A percentile compares a stretch with the other conserved stretches of the same genome.
Conservation (phyloP, 441 rosid genomes). For the Pelargonium citronellum region DNA sequence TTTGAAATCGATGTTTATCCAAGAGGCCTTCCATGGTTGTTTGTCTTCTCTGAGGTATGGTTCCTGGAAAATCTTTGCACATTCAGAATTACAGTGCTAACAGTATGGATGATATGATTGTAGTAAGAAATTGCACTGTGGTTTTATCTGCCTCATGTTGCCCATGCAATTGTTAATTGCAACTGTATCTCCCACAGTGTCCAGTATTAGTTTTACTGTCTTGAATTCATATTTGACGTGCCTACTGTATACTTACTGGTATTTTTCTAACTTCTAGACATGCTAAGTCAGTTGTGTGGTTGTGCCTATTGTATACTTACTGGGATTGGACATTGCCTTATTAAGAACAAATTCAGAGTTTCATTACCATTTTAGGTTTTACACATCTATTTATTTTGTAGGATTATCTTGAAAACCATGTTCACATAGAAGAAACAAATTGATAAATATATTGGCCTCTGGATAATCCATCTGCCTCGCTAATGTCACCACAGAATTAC, state of each 20-base stretch:
- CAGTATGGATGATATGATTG: neutral
- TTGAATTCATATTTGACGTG: neutral
- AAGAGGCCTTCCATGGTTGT: neutral
- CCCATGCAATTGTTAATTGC: neutral
- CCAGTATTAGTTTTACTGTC: slow-evolving; percentile 1
- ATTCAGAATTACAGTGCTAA: neutral
- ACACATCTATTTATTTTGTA: neutral
- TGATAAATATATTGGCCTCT: slow-evolving; percentile 3
- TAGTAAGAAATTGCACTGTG: neutral
- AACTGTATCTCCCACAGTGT: neutral
- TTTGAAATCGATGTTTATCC: neutral
- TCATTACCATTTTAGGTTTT: neutral
- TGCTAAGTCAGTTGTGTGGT: neutral
- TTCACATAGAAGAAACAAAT: neutral
- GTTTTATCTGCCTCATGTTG: neutral
- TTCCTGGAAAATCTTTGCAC: neutral
- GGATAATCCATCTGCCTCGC: neutral
- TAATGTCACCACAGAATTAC: neutral
- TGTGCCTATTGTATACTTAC: neutral
- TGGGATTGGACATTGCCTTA: neutral
- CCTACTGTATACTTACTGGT: neutral
- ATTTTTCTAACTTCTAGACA: neutral
- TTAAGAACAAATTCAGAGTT: neutral
- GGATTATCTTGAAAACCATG: neutral
- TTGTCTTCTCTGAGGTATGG: slow-evolving; percentile 6